phyloP scores from a whole-genome alignment of 176 grass and related monocot genomes.

The Oryza meyeriana region DNA sequence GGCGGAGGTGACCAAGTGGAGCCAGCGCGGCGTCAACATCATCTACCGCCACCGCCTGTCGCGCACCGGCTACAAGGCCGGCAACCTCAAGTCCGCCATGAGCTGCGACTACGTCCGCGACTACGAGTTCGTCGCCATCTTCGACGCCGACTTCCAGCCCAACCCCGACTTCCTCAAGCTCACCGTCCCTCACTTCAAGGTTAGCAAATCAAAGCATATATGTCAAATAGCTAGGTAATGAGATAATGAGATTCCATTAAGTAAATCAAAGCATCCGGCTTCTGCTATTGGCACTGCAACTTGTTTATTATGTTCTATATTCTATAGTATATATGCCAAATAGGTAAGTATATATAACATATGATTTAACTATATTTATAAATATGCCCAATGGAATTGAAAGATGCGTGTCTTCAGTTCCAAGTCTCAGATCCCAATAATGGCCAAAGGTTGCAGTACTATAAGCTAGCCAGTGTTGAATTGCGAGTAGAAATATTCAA shows the following conservation, averaged over 20 bases:
- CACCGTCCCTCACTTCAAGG: constrained; percentile 94
- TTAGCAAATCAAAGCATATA: too few species aligned
- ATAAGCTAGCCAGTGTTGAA: neutral
- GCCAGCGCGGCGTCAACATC: constrained; percentile 73
- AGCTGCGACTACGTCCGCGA: constrained; percentile 80
- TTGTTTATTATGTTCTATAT: too few species aligned
- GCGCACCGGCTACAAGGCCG: constrained; percentile 93
- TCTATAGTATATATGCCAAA: neutral
- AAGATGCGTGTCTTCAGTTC: neutral
- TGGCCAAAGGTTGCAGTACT: neutral
- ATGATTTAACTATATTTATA: too few species aligned
- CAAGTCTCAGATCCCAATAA: constrained; percentile 28
- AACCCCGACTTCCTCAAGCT: constrained; percentile 94
- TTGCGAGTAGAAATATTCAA: neutral
- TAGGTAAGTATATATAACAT: too few species aligned
- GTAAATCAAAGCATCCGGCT: neutral
- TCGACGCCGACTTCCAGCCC: constrained; percentile 97
- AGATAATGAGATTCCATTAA: too few species aligned
- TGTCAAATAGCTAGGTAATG: too few species aligned
- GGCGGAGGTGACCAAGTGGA: constrained; percentile 86
- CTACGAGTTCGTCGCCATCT: constrained; percentile 93
- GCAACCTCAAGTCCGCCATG: constrained; percentile 98
- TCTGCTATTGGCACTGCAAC: too few species aligned
- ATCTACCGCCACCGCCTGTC: constrained; percentile 78
- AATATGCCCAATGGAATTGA: neutral